Evolutionary conservation across 2,329 filamentous ascomycete species (phyloP).

Genomic region (Pyrenophora seminiperda): DNA sequence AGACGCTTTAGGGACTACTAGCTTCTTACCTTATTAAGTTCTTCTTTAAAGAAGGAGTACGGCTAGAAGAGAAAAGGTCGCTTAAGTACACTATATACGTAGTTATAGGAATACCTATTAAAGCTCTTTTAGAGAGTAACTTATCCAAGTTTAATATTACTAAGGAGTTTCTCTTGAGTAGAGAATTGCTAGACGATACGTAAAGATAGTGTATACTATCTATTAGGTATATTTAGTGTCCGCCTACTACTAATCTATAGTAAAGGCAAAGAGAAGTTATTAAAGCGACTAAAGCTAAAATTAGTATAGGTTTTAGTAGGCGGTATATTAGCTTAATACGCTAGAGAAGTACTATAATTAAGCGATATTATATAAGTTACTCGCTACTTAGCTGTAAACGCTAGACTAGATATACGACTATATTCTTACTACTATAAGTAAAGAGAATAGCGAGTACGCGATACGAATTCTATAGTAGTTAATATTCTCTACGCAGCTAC

Average conservation of each 20-base stretch:
- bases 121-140: conserved; percentile 5
- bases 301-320: conserved; percentile 34
- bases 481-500: conserved; percentile 27
- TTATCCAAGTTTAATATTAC: conserved; percentile 15
- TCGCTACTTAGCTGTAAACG: conserved; percentile 28
- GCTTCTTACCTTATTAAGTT: conserved; percentile 19
- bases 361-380: conserved; percentile 22
- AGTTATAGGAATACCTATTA: conserved; percentile 13
- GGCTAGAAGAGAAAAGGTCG: conserved; percentile 12
- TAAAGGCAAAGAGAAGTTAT: too few species aligned
- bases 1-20: conserved; percentile 27
- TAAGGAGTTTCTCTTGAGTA: conserved; percentile 27
- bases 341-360: conserved; percentile 27
- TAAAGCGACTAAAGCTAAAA: too few species aligned
- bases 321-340: conserved; percentile 31
- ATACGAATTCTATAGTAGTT: conserved; percentile 35
- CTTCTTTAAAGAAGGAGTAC: conserved; percentile 12
- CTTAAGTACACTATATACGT: conserved; percentile 10
- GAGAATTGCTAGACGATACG: conserved; percentile 27
- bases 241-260: conserved; percentile 17
- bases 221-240: conserved; percentile 21
- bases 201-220: conserved; percentile 23
- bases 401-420: conserved; percentile 38
- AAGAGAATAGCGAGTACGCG: conserved; percentile 22
- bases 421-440: conserved; percentile 29